phyloP scores from a whole-genome alignment of 805 yeast genomes.

The Ogataea sp. region DNA sequence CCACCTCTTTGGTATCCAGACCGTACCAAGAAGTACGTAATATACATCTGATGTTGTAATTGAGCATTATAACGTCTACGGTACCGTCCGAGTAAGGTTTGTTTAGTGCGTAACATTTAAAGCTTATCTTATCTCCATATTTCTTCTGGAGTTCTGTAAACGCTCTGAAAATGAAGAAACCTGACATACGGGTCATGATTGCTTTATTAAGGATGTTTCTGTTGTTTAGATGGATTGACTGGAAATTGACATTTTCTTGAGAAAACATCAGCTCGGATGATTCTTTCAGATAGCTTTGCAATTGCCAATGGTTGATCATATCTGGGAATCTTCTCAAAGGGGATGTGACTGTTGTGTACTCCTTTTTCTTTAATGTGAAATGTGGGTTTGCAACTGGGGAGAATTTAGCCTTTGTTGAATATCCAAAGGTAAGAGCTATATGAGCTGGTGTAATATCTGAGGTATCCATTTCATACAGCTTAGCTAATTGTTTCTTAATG shows the following conservation, averaged over 20 bases:
- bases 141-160: conserved; percentile 15
- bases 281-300: conserved; percentile 35
- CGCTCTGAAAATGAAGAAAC: conserved; percentile 23
- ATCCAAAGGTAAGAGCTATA: conserved; percentile 32
- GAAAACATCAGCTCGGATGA: conserved; percentile 19
- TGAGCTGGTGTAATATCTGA: conserved; percentile 28
- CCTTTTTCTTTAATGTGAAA: conserved; percentile 55
- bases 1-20: conserved; percentile 9
- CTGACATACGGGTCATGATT: conserved; percentile 15
- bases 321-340: conserved; percentile 85
- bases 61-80: conserved; percentile 20
- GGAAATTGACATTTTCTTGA: conserved; percentile 24
- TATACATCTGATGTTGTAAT: conserved; percentile 23
- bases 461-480: neutral
- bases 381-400: conserved; percentile 39
- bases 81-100: conserved; percentile 31
- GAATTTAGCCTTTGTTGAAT: conserved; percentile 45
- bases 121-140: conserved; percentile 23
- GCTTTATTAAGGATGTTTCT: conserved; percentile 31
- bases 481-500: neutral
- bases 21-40: conserved; percentile 22
- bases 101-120: conserved; percentile 34
- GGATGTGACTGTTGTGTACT: conserved; percentile 75
- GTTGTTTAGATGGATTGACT: conserved; percentile 35
- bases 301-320: conserved; percentile 70